A percentile compares a stretch with the other conserved stretches of the same genome.
phyloP scores from a whole-genome alignment of 1,284 basidiomycete genomes.

The Golubevia pallescens region DNA sequence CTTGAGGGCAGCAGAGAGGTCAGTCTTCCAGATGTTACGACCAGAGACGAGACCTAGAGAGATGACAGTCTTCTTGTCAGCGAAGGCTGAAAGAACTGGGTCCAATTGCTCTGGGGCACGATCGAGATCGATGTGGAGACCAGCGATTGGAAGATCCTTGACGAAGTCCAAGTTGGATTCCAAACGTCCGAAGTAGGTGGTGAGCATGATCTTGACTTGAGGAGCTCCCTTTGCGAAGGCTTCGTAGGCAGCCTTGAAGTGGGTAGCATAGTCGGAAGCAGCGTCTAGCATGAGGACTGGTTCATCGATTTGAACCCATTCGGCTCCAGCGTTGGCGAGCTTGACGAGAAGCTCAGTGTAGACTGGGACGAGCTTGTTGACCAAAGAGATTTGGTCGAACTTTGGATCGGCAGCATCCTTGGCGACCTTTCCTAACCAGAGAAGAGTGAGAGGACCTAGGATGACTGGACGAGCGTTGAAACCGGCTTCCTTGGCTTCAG shows the following conservation, averaged over 20 bases:
- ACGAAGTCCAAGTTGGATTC: slow-evolving; percentile 89
- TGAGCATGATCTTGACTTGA: slow-evolving; percentile 83
- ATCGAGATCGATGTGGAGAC: slow-evolving; percentile 95
- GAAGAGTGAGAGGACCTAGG: slow-evolving; percentile 94
- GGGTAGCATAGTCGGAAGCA: slow-evolving; percentile 78
- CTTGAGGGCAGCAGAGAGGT: slow-evolving; percentile 83
- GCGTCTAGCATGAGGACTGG: slow-evolving; percentile 92
- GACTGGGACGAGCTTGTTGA: slow-evolving; percentile 86
- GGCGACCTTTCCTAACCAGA: slow-evolving; percentile 87
- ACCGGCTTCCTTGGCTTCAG: slow-evolving; percentile 90
- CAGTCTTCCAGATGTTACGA: slow-evolving; percentile 99
- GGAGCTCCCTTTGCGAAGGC: slow-evolving; percentile 78
- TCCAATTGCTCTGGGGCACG: slow-evolving; percentile 89
- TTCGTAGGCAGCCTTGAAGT: slow-evolving; percentile 83
- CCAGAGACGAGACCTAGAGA: slow-evolving; percentile 97
- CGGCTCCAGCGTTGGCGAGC: slow-evolving; percentile 89
- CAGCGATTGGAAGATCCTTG: slow-evolving; percentile 89
- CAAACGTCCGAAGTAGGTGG: slow-evolving; percentile 93
- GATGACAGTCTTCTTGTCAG: slow-evolving; percentile 71
- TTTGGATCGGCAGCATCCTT: slow-evolving; percentile 79
- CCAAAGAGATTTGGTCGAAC: slow-evolving; percentile 89
- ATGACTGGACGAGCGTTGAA: slow-evolving; percentile 92
- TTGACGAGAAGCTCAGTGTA: slow-evolving; percentile 90
- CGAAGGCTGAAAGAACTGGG: slow-evolving; percentile 78
- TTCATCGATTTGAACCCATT: slow-evolving; percentile 96